Evolutionary conservation across 768 basidiomycete genomes (phyloP).

Genomic region (Phanerochaete carnosa): DNA sequence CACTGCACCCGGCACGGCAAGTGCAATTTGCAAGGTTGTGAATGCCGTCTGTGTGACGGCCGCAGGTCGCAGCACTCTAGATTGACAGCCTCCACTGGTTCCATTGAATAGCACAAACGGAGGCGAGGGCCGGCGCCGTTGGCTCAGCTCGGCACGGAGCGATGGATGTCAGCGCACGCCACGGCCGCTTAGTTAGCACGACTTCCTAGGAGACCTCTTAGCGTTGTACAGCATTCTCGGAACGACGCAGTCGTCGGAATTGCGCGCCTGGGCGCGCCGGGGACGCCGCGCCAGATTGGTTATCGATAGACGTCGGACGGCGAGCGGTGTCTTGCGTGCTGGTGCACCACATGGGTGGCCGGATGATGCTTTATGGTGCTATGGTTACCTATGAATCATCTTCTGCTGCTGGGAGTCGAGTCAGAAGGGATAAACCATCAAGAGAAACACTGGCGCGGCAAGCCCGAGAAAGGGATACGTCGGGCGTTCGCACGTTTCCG

Average conservation of each 20-base stretch:
- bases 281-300: neutral
- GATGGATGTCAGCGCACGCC: neutral
- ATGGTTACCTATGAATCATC: too few relatives aligned
- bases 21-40: neutral
- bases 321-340: conserved; percentile 4
- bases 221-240: too few relatives aligned
- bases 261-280: neutral
- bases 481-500: neutral
- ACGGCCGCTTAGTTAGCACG: neutral
- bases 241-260: neutral
- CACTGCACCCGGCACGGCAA: neutral
- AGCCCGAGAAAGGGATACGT: neutral
- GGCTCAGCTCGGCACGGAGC: too few relatives aligned
- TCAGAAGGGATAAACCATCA: too few relatives aligned
- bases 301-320: neutral
- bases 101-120: neutral
- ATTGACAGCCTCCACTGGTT: neutral
- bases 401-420: too few relatives aligned
- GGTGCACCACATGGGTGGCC: neutral
- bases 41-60: neutral
- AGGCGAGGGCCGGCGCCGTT: neutral
- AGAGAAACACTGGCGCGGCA: too few relatives aligned
- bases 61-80: neutral
- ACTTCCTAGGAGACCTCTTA: neutral
- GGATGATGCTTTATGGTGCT: conserved; percentile 1